phyloP scores from a whole-genome alignment of 495 filamentous ascomycete species.

The Hypoxylon rickii region DNA sequence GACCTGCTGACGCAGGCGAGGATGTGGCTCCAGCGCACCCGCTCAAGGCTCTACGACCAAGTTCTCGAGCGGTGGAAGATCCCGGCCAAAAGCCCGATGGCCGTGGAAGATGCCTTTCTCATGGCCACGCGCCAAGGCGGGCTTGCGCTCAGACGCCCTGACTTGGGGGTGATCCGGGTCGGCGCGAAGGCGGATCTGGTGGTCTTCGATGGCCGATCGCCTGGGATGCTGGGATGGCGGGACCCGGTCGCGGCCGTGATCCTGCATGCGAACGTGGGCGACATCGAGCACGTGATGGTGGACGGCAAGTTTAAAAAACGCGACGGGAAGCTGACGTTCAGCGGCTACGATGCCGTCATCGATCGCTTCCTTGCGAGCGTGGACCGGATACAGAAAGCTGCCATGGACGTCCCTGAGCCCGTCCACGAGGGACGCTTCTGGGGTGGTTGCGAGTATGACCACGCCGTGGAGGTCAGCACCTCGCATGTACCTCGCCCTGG shows the following conservation, averaged over 20 bases:
- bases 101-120: conserved; percentile 54
- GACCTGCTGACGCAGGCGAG: conserved; percentile 47
- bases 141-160: conserved; percentile 48
- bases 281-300: conserved; percentile 53
- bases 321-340: conserved; percentile 39
- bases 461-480: conserved; percentile 24
- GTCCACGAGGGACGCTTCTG: conserved; percentile 24
- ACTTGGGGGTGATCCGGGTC: conserved; percentile 50
- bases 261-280: conserved; percentile 53
- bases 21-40: conserved; percentile 44
- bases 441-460: conserved; percentile 28
- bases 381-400: conserved; percentile 33
- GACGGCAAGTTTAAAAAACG: conserved; percentile 51
- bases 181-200: conserved; percentile 57
- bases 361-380: conserved; percentile 40
- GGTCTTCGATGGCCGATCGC: conserved; percentile 52
- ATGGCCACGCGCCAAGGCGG: conserved; percentile 54
- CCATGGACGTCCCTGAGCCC: conserved; percentile 11
- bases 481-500: conserved; percentile 28
- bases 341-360: conserved; percentile 32
- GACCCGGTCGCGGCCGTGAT: conserved; percentile 59
- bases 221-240: conserved; percentile 52
- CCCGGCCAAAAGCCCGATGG: conserved; percentile 47
- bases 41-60: conserved; percentile 38
- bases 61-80: conserved; percentile 45